Evolutionary conservation across 2,329 filamentous ascomycete genomes (phyloP), one percentile per base, ranked within the genome.

Genomic region (Herpomyces periplanetae): DNA sequence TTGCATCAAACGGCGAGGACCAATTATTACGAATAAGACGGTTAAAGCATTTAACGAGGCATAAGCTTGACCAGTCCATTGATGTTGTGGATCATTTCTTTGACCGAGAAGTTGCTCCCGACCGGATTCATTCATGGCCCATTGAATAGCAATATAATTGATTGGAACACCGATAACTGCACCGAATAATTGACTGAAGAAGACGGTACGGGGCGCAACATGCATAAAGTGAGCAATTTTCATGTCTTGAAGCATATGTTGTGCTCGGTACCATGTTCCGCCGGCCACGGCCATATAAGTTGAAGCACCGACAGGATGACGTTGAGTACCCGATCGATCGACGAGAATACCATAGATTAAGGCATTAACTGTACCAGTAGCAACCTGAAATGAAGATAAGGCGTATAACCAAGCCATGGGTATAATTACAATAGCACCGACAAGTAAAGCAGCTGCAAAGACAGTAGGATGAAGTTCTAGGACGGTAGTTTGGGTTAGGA

Each of bases 171-270:
- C 52, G 16, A 58, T 37, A 4, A 51, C 33, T 8, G 47, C 49
- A 3, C 50, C 53, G 13, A 56, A 51, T 3, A 58, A 38, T 27
- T 58, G 52, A 2, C 48, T 49, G 30, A 56, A 51, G 35, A 59
- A 57, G 4, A 56, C 44, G 0, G 45, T 38, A 6, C 47, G 44
- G 2, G 52, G 52, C 0, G 51, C 49, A 0, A 58, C 41, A 20
- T 58, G 50, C 44, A 54, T 52, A 26, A 57, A 58, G 26, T 57
- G 51, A 0, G 51, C 52, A n/a, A 58, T 53, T 28, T 57, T 53
- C 29, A 51, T 48, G 27, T 59, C 53, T 27, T 58, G 51, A 1
- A 57, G 36, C 39, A 54, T 51, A 10, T 44, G 40, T 25, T 51
- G 47, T 0, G 48, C 47, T 8, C 48, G 34, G 22, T 54, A 55